Conservation (phyloP, 345 rosid species). For the Lepidium aucheri region DNA sequence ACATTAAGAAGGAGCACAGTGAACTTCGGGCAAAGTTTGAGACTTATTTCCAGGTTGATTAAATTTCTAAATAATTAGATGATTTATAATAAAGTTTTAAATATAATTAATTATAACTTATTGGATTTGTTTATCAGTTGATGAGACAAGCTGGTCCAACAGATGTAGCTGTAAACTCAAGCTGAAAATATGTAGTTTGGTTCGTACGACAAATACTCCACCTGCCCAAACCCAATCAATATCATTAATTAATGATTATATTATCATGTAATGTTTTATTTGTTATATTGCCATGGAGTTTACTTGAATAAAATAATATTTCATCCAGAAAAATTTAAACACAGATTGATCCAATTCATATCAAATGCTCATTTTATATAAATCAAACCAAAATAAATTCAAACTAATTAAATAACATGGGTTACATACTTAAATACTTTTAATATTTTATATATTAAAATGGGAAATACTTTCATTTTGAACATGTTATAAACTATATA, state of each 20-base stretch:
- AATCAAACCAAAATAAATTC: too few species aligned
- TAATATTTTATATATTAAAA: too few species aligned
- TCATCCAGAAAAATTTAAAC: neutral
- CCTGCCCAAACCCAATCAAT: neutral
- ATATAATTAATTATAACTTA: neutral
- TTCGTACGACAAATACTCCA: neutral
- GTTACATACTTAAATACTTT: too few species aligned
- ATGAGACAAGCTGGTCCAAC: constrained; percentile 27
- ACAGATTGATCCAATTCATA: too few species aligned
- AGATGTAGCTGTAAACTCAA: constrained; percentile 23
- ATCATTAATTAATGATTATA: neutral
- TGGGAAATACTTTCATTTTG: too few species aligned
- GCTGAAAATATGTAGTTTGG: constrained; percentile 5
- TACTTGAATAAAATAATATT: neutral
- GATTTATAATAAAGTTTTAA: neutral
- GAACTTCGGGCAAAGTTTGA: constrained; percentile 23
- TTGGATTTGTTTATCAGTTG: constrained; percentile 1
- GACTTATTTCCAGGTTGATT: constrained; percentile 16
- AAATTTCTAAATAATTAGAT: neutral
- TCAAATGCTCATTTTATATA: too few species aligned
- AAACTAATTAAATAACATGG: too few species aligned
- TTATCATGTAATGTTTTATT: neutral
- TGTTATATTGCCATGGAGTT: neutral
- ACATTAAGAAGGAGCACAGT: constrained; percentile 19
- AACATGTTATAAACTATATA: too few species aligned